Conservation (phyloP, 2,329 filamentous ascomycete genomes). For the Botryosphaeria dothidea region DNA sequence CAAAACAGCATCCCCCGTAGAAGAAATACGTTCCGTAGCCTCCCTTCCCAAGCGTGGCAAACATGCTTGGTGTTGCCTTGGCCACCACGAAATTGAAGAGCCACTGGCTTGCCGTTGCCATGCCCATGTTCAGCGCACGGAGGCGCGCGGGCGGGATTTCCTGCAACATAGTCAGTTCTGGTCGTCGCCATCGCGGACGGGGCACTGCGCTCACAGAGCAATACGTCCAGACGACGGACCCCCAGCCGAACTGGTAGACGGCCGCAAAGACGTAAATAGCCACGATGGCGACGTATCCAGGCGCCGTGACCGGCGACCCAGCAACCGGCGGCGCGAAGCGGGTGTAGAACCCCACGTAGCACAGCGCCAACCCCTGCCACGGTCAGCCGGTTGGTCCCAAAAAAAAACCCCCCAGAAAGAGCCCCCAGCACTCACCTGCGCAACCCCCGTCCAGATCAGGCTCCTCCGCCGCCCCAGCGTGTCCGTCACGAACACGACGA, state of each 20-base stretch:
- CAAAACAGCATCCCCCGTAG: slow-evolving; percentile 52
- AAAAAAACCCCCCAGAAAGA: neutral
- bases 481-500: neutral
- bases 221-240: slow-evolving; percentile 34
- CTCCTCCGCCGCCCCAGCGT: neutral
- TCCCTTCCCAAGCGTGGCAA: slow-evolving; percentile 57
- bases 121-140: slow-evolving; percentile 50
- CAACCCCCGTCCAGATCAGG: neutral
- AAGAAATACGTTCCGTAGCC: slow-evolving; percentile 55
- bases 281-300: slow-evolving; percentile 27
- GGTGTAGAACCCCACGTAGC: neutral
- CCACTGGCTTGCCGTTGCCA: slow-evolving; percentile 86
- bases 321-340: neutral
- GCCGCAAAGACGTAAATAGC: slow-evolving; percentile 54
- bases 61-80: slow-evolving; percentile 68
- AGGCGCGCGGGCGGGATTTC: slow-evolving; percentile 78
- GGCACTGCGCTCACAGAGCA: neutral
- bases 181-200: slow-evolving; percentile 34
- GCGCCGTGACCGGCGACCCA: neutral
- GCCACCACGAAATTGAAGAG: slow-evolving; percentile 78
- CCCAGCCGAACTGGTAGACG: slow-evolving; percentile 13
- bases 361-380: neutral
- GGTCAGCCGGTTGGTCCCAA: neutral
- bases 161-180: slow-evolving; percentile 35
- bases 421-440: neutral